Percentiles rank a stretch among this genome's conserved stretches.
phyloP scores from a whole-genome alignment of 139 green algal species.

The Micromonas commoda region DNA sequence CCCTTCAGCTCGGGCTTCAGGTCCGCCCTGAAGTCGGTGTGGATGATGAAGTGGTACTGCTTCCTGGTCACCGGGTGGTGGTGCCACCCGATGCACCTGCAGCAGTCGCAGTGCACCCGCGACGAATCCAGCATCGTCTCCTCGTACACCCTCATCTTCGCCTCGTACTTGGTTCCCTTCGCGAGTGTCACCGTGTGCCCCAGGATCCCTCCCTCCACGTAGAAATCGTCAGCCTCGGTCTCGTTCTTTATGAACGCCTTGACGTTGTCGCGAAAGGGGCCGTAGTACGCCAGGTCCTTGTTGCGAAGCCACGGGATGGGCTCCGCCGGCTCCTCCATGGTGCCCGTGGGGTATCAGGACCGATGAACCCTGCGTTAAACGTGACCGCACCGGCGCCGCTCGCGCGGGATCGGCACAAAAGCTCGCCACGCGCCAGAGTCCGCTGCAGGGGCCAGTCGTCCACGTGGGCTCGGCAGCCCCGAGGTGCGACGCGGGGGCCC shows the following conservation, averaged over 20 bases:
- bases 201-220: conserved; percentile 6
- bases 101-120: conserved; percentile 21
- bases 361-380: too few species aligned
- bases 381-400: too few species aligned
- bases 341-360: background rate
- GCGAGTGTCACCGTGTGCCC: conserved; percentile 4
- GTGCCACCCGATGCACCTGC: conserved; percentile 58
- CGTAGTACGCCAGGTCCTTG: background rate
- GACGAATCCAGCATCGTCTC: background rate
- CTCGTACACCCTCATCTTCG: conserved; percentile 2
- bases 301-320: background rate
- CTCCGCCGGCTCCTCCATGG: background rate
- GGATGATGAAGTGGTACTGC: conserved; percentile 83
- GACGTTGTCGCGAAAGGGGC: background rate
- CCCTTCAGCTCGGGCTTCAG: conserved; percentile 8
- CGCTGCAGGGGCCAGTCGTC: too few species aligned
- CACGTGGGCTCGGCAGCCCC: too few species aligned
- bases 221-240: background rate
- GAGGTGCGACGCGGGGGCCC: too few species aligned
- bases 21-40: conserved; percentile 33
- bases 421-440: too few species aligned
- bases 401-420: too few species aligned
- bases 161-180: background rate
- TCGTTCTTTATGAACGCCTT: conserved; percentile 1
- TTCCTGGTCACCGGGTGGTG: conserved; percentile 69